These are phyloP conservation scores for Alternaria sp. DNA, from an alignment of 2,329 filamentous ascomycete genomes.

Conservation along the genomic window DNA sequence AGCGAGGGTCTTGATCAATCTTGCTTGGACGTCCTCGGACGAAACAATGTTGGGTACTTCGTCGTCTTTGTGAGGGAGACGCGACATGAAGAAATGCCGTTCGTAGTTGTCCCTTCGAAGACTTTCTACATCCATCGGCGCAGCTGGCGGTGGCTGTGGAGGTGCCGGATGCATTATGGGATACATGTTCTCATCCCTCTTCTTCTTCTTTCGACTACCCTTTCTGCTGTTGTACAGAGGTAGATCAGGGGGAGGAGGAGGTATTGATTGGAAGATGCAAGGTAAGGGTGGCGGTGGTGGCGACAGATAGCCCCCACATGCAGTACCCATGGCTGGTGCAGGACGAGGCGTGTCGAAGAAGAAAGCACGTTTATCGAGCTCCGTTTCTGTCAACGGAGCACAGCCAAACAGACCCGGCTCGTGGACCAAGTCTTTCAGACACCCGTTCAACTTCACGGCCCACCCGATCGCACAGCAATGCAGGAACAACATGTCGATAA, in stretches of 20 bases:
- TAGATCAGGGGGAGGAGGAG: background rate
- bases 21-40: constrained; percentile 22
- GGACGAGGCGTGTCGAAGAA: constrained; percentile 17
- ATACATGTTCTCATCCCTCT: background rate
- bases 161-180: background rate
- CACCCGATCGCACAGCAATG: constrained; percentile 30
- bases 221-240: background rate
- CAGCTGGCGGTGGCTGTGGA: background rate
- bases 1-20: constrained; percentile 34
- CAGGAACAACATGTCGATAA: constrained; percentile 37
- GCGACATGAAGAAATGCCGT: constrained; percentile 33
- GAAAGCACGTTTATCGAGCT: constrained; percentile 25
- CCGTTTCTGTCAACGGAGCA: background rate
- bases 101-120: constrained; percentile 19
- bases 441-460: constrained; percentile 26
- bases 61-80: constrained; percentile 23
- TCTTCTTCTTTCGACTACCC: background rate
- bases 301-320: background rate
- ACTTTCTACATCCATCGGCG: constrained; percentile 9
- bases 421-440: constrained; percentile 6
- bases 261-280: background rate
- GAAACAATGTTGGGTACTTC: background rate
- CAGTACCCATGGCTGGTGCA: too few species aligned
- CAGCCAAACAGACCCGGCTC: constrained; percentile 3
- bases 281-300: constrained; percentile 1